Evolutionary conservation across 2,329 filamentous ascomycete genomes (phyloP), one percentile per base, ranked within the genome.

Genomic region (Lecanicillium sp.): DNA sequence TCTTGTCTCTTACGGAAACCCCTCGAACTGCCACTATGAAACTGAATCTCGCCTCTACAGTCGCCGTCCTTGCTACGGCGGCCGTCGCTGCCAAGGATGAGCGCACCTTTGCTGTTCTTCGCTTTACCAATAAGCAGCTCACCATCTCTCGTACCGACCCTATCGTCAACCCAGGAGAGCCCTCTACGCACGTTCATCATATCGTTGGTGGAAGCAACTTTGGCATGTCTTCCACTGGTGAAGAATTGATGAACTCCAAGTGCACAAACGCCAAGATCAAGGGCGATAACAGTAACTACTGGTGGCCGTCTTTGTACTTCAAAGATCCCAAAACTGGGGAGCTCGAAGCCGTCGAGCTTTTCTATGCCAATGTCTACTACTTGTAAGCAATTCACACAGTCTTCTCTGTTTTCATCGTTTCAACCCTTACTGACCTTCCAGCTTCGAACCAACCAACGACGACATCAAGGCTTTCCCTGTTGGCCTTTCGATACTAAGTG

Each of bases 311-410:
- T 19, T 63, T 89, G 3, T 88, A 80, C 62, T 87, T 81, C 60
- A 63, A 70, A 48, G 73, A 83, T 46, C 70, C 76, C 50, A 63
- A 71, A 48, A 75, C 79, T 46, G 74, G 73, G 35, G 71, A 69
- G 37, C 76, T 85, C 48, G 74, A 80, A 57, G 68, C 71, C 27
- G 83, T 88, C 14, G 68, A 78, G 32, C 63, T 84, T 44, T 79
- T 81, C 51, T 85, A 85, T 55, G 79, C 82, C 73, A 80, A 80
- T 52, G 74, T 75, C 44, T 92, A 92, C 67, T 89, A 90, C 63
- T 80, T 83, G 72, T 76, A 54, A 57, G 68, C 51, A 1, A 29
- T 20, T 16, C 39, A 53, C 27, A 29, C 5, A 9, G 4, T n/a
- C 38, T 29, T 36, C 19, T 18, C 8, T 52, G n/a, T 16, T 19